These are phyloP conservation scores for Trichoderma harzianum DNA, from an alignment of 2,329 filamentous ascomycete genomes.

Conservation along the genomic window DNA sequence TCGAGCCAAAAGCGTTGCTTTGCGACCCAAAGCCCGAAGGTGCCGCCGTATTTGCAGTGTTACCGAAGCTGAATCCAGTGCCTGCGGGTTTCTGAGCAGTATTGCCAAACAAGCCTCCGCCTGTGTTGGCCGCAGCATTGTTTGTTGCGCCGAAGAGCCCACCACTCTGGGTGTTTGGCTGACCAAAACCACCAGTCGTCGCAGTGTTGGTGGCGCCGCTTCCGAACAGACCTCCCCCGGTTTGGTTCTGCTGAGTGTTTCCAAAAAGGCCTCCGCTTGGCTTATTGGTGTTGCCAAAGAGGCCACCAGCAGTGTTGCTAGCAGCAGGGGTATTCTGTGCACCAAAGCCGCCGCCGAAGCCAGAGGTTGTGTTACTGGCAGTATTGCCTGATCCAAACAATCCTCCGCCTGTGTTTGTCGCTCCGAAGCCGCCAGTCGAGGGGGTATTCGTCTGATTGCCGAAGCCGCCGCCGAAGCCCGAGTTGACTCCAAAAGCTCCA, in stretches of 20 bases:
- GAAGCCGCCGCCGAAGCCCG: constrained; percentile 51
- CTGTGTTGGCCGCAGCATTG: constrained; percentile 24
- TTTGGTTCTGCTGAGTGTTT: constrained; percentile 24
- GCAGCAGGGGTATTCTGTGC: constrained; percentile 26
- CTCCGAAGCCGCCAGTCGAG: constrained; percentile 30
- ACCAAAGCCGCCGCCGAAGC: constrained; percentile 39
- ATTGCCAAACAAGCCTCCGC: constrained; percentile 43
- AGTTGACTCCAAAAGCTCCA: constrained; percentile 72
- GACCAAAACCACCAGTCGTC: constrained; percentile 39
- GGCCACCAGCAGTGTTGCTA: constrained; percentile 26
- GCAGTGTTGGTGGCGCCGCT: constrained; percentile 27
- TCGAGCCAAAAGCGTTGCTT: constrained; percentile 38
- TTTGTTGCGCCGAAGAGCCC: constrained; percentile 33
- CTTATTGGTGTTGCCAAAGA: constrained; percentile 27
- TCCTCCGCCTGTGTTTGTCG: constrained; percentile 28
- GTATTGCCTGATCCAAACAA: constrained; percentile 37
- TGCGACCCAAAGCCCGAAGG: constrained; percentile 26
- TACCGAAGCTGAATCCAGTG: constrained; percentile 42
- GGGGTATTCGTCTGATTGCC: constrained; percentile 33
- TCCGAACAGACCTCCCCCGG: constrained; percentile 41
- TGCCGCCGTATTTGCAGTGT: constrained; percentile 33
- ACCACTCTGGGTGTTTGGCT: constrained; percentile 26
- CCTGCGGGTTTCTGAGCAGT: constrained; percentile 36
- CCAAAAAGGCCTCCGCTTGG: constrained; percentile 40
- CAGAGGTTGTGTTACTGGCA: constrained; percentile 25